These are phyloP conservation scores for Aspergillus sparsus DNA, from an alignment of 495 filamentous ascomycete genomes.

Conservation along the genomic window DNA sequence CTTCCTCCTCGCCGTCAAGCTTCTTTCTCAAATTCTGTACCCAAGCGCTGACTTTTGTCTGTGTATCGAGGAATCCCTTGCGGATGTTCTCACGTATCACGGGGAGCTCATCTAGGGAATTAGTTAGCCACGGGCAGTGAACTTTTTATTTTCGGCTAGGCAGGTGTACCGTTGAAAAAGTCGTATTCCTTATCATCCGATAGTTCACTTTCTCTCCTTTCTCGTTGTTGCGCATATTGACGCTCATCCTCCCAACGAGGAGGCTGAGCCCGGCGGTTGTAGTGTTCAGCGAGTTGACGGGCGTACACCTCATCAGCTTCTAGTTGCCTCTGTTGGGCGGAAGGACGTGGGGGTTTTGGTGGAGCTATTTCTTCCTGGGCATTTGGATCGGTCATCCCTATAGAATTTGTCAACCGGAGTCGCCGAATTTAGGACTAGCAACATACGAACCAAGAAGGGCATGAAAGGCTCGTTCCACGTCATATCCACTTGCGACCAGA, in stretches of 20 bases:
- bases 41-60: slow-evolving; percentile 90
- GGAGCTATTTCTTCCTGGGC: slow-evolving; percentile 69
- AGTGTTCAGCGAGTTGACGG: slow-evolving; percentile 89
- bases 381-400: slow-evolving; percentile 92
- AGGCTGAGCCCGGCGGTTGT: slow-evolving; percentile 54
- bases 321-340: slow-evolving; percentile 72
- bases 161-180: slow-evolving; percentile 75
- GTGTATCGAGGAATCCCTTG: slow-evolving; percentile 94
- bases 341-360: slow-evolving; percentile 71
- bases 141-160: no score
- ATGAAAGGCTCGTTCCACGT: slow-evolving; percentile 93
- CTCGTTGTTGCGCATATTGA: slow-evolving; percentile 29
- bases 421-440: slow-evolving; percentile 8
- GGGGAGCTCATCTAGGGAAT: slow-evolving; percentile 77
- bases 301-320: slow-evolving; percentile 93
- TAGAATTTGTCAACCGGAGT: slow-evolving; percentile 11
- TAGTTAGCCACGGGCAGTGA: neutral
- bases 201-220: slow-evolving; percentile 40
- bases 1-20: slow-evolving; percentile 80
- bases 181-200: slow-evolving; percentile 70
- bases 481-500: slow-evolving; percentile 78
- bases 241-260: slow-evolving; percentile 48
- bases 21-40: slow-evolving; percentile 85
- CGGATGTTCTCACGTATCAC: slow-evolving; percentile 90
- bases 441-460: slow-evolving; percentile 73